Percentiles rank a stretch among this genome's conserved stretches.
phyloP scores from a whole-genome alignment of 177 flowering plant genomes.

The Tripterygium wilfordii region DNA sequence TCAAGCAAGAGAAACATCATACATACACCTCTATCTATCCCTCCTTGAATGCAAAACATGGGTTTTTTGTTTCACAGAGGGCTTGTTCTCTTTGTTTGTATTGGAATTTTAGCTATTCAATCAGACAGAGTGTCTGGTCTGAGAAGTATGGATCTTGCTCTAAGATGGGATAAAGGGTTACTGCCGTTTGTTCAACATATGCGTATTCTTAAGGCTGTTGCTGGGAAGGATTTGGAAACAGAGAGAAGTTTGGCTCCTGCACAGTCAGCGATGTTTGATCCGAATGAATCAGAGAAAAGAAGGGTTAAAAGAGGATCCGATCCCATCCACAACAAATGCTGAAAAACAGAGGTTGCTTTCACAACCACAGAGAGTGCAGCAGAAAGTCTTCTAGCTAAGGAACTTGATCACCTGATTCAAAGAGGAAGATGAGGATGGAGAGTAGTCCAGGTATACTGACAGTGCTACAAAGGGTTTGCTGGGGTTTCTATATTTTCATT shows the following conservation, averaged over 20 bases:
- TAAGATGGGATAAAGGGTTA: constrained; percentile 19
- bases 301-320: constrained; percentile 46
- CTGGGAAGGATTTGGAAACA: constrained; percentile 23
- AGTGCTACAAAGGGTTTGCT: constrained; percentile 18
- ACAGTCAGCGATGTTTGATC: constrained; percentile 33
- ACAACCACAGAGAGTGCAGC: constrained; percentile 7
- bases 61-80: constrained; percentile 36
- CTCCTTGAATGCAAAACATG: no score
- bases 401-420: constrained; percentile 3
- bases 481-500: constrained; percentile 13
- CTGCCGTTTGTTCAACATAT: constrained; percentile 19
- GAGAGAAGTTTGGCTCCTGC: no score
- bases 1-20: no score
- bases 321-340: constrained; percentile 57
- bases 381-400: constrained; percentile 2
- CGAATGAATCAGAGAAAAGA: constrained; percentile 50
- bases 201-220: constrained; percentile 34
- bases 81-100: constrained; percentile 45
- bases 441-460: no score
- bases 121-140: constrained; percentile 38
- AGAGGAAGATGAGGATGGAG: background rate
- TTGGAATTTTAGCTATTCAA: constrained; percentile 38
- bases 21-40: no score
- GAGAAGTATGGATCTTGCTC: constrained; percentile 38
- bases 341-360: constrained; percentile 13